phyloP scores from a whole-genome alignment of 23 red algal genomes.

The Gracilaria gracilis region DNA sequence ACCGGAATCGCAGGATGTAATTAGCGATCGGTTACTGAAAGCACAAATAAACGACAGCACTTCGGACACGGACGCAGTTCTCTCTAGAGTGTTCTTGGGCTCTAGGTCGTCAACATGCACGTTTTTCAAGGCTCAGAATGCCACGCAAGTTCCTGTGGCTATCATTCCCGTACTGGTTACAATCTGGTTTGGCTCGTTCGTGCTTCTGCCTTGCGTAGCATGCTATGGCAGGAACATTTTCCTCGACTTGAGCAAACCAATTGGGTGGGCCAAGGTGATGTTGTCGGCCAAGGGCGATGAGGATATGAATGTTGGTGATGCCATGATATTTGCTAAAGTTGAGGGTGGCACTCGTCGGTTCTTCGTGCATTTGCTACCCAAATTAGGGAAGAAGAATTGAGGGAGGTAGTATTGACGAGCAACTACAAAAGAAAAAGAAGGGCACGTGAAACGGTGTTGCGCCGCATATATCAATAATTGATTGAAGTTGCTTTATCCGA shows the following conservation, averaged over 20 bases:
- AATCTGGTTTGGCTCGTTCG: background rate
- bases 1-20: slow-evolving; percentile 7
- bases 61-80: background rate
- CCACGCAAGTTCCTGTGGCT: slow-evolving; percentile 1
- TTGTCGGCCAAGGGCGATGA: background rate
- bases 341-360: background rate
- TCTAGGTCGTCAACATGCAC: slow-evolving; percentile 24
- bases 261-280: slow-evolving; percentile 1
- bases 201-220: background rate
- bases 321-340: background rate
- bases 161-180: background rate
- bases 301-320: background rate
- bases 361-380: slow-evolving; percentile 6
- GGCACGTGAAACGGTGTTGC: too few relatives aligned
- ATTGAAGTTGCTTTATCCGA: background rate
- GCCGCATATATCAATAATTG: too few relatives aligned
- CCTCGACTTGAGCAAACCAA: background rate
- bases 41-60: background rate
- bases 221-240: background rate
- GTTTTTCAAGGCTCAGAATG: background rate
- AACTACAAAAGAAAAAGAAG: background rate
- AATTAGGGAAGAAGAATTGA: background rate
- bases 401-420: too few relatives aligned
- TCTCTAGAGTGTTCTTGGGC: slow-evolving; percentile 13
- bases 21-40: slow-evolving; percentile 4